phyloP scores from a whole-genome alignment of 2,329 filamentous ascomycete genomes.

The Alternaria sp. region DNA sequence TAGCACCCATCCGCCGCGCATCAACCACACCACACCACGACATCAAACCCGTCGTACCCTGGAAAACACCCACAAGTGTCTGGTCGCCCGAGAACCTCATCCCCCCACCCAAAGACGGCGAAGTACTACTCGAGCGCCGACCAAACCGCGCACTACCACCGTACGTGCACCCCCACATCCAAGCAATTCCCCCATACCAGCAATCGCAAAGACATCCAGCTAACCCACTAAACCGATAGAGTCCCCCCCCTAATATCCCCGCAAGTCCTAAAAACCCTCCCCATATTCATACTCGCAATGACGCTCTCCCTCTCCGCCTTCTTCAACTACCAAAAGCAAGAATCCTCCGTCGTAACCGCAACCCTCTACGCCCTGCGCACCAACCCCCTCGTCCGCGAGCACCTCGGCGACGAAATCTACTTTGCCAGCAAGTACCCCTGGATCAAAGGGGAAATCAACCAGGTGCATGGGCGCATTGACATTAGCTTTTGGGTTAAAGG shows the following conservation, averaged over 20 bases:
- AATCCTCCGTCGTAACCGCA: slow-evolving; percentile 80
- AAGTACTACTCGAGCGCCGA: slow-evolving; percentile 44
- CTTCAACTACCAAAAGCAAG: slow-evolving; percentile 99
- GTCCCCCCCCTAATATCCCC: slow-evolving; percentile 47
- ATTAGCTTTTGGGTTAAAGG: slow-evolving; percentile 88
- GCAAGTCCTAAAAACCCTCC: slow-evolving; percentile 67
- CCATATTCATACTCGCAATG: slow-evolving; percentile 79
- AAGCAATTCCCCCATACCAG: too few species aligned
- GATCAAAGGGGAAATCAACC: slow-evolving; percentile 77
- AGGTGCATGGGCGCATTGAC: slow-evolving; percentile 89
- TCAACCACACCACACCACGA: slow-evolving; percentile 30
- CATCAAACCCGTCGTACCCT: slow-evolving; percentile 43
- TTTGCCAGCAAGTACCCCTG: slow-evolving; percentile 60
- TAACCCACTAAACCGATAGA: slow-evolving; percentile 22
- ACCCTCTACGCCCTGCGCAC: slow-evolving; percentile 93
- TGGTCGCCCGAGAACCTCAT: slow-evolving; percentile 51
- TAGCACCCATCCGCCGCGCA: slow-evolving; percentile 31
- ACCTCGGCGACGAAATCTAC: slow-evolving; percentile 76
- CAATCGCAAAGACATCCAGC: too few species aligned
- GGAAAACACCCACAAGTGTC: slow-evolving; percentile 52
- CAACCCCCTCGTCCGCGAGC: slow-evolving; percentile 73
- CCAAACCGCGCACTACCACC: slow-evolving; percentile 49
- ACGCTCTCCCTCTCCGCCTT: slow-evolving; percentile 79
- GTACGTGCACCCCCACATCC: slow-evolving; percentile 29
- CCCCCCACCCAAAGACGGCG: slow-evolving; percentile 49